Base-by-base conservation (phyloP, 2,329 filamentous ascomycete species). In the Colletotrichum sp. region DNA sequence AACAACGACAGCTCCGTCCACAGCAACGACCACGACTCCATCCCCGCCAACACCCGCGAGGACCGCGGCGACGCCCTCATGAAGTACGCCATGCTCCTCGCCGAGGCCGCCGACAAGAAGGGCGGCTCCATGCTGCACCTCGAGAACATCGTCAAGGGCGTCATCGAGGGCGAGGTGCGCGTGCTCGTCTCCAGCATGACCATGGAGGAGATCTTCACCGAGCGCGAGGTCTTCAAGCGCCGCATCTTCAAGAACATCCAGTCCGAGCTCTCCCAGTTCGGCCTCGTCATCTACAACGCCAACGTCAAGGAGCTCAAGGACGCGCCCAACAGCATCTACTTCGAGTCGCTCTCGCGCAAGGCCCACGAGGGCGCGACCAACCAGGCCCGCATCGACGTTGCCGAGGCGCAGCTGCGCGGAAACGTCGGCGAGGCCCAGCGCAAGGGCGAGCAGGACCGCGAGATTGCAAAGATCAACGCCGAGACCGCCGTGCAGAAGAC, bases 301-400 rank as follows among this genome's bases (percentile, higher is more conserved):
- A 96, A 96, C 84, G 93, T 97, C 80, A 97, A 97, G 84, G 95
- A 97, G 82, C 90, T 98, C 30, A 94, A 95, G 81, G 95, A 98
- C 81, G 94, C 95, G 1, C 94, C 92, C 4, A 91, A 94, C 77
- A 94, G 92, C n/a, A 92, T 92, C 79, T 98, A 97, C 86, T 97
- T 97, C 80, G 92, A 93, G 65, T 95, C 93, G 24, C 91, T 97
- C 2, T 94, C 93, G 8, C 91, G 94, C 78, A 97, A 97, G 82
- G 95, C 95, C 0, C 95, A 97, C 81, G 94, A 97, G 83, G 95
- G 95, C 24, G 95, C 95, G 14, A 93, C 93, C 77, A 96, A 96
- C 85, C 94, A 96, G 83, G 94, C 94, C 38, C 84, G 89, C 64
- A 87, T 94, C 78, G 92, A 94, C 80, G 93, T 93, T 4, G 91